These are phyloP conservation scores for Cylindrodendrum hubeiense DNA, from an alignment of 2,329 filamentous ascomycete species.

Conservation along the genomic window DNA sequence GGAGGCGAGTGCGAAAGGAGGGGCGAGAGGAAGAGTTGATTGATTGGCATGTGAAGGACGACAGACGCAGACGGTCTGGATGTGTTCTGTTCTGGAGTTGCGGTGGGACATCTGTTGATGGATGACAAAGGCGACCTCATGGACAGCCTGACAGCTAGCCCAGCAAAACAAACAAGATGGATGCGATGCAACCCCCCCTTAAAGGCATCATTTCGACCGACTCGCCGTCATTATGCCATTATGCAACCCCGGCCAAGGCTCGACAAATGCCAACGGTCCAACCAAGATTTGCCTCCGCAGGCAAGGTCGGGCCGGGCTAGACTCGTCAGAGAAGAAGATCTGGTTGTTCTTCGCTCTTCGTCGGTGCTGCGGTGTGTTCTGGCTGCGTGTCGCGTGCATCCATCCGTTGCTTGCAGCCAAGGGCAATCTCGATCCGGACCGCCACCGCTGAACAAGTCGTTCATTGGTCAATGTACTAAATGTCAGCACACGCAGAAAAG, in stretches of 20 bases:
- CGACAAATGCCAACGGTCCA: not conserved
- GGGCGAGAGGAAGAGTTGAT: not conserved
- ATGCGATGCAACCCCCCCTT: too few relatives aligned
- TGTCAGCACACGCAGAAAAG: too few relatives aligned
- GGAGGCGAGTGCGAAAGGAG: too few relatives aligned
- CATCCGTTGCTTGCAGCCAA: not conserved
- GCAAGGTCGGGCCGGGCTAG: not conserved
- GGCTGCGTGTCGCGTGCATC: not conserved
- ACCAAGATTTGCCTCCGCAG: not conserved
- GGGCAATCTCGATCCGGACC: not conserved
- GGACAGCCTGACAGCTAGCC: too few relatives aligned
- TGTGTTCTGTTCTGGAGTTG: too few relatives aligned
- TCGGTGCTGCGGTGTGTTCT: not conserved
- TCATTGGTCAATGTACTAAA: too few relatives aligned
- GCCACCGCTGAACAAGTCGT: not conserved
- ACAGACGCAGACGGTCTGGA: not conserved
- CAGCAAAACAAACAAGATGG: too few relatives aligned
- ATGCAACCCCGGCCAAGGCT: not conserved
- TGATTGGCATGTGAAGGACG: not conserved
- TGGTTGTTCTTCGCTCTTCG: not conserved
- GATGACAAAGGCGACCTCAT: not conserved
- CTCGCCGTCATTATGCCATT: not conserved
- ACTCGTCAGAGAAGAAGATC: not conserved
- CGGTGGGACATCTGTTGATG: too few relatives aligned
- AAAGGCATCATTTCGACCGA: too few relatives aligned